A percentile compares a stretch with the other conserved stretches of the same genome.
Evolutionary conservation across 371 early-diverging fungal species (phyloP).

Genomic region (Batkoa obscura): DNA sequence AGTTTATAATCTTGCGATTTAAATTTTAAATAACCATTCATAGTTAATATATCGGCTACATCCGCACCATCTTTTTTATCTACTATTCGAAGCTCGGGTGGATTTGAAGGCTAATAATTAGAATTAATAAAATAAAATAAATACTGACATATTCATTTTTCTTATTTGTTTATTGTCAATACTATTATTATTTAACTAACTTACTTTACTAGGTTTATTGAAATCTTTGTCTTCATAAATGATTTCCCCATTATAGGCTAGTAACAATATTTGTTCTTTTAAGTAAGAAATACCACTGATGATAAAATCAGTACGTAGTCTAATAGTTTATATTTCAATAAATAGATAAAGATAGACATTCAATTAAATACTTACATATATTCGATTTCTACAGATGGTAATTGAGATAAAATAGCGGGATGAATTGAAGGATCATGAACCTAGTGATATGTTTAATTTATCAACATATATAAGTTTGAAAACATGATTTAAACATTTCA

Average conservation of each 20-base stretch:
- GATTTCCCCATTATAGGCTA: constrained; percentile 35
- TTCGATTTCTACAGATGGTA: background rate
- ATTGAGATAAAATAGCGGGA: background rate
- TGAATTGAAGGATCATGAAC: background rate
- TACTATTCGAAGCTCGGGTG: constrained; percentile 81
- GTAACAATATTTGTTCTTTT: constrained; percentile 44
- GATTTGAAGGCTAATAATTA: constrained; percentile 21
- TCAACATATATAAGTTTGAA: constrained; percentile 20
- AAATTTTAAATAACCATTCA: constrained; percentile 64
- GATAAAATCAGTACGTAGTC: constrained; percentile 68
- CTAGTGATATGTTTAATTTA: constrained; percentile 48
- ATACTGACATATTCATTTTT: too few species aligned
- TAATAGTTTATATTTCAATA: constrained; percentile 2
- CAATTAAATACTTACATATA: background rate
- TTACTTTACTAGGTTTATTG: constrained; percentile 5
- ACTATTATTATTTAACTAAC: background rate
- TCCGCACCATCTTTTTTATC: constrained; percentile 56
- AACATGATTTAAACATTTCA: too few species aligned
- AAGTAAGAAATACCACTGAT: constrained; percentile 77
- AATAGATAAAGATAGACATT: background rate
- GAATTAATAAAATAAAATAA: too few species aligned
- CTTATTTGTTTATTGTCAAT: background rate
- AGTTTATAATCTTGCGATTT: constrained; percentile 84
- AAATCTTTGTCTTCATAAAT: constrained; percentile 17
- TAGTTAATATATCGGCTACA: constrained; percentile 62